Conservation (phyloP, 257 asterid genomes). For the Orobanche coerulescens region DNA sequence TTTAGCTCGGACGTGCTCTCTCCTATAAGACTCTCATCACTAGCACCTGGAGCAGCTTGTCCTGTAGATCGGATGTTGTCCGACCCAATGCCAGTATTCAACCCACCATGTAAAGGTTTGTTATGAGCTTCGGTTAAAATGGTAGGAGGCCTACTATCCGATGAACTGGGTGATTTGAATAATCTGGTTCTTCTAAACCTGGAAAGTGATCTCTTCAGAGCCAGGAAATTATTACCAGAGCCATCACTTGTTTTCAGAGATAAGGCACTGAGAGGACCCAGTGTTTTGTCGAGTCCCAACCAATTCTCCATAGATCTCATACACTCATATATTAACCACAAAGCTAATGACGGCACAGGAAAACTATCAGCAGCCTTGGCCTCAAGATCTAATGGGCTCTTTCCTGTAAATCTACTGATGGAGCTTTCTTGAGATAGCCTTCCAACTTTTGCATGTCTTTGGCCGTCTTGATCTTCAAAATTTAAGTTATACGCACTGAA, state of each 20-base stretch:
- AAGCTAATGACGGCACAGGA: constrained; percentile 59
- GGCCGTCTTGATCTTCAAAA: constrained; percentile 65
- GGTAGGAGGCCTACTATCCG: constrained; percentile 33
- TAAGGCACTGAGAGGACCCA: constrained; percentile 46
- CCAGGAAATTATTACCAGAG: constrained; percentile 55
- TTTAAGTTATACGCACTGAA: constrained; percentile 34
- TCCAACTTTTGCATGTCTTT: constrained; percentile 91
- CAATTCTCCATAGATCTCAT: constrained; percentile 81
- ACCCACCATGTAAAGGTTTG: constrained; percentile 34
- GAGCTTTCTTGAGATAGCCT: constrained; percentile 87
- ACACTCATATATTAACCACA: constrained; percentile 79
- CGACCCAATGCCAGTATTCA: constrained; percentile 30
- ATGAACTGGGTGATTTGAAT: constrained; percentile 36
- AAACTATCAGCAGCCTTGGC: constrained; percentile 37
- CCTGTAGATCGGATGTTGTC: constrained; percentile 36
- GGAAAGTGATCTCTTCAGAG: constrained; percentile 57
- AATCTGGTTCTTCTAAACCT: constrained; percentile 58
- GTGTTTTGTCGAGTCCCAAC: constrained; percentile 63
- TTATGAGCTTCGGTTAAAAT: constrained; percentile 32
- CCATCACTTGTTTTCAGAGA: constrained; percentile 43
- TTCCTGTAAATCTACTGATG: constrained; percentile 50
- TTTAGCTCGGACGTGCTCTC: constrained; percentile 52
- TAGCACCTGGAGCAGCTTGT: constrained; percentile 37
- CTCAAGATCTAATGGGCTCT: constrained; percentile 39
- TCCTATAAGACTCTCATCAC: constrained; percentile 43